A percentile compares a stretch with the other conserved stretches of the same genome.
phyloP scores from a whole-genome alignment of 257 asterid species.

The Ophiorrhiza pumila region DNA sequence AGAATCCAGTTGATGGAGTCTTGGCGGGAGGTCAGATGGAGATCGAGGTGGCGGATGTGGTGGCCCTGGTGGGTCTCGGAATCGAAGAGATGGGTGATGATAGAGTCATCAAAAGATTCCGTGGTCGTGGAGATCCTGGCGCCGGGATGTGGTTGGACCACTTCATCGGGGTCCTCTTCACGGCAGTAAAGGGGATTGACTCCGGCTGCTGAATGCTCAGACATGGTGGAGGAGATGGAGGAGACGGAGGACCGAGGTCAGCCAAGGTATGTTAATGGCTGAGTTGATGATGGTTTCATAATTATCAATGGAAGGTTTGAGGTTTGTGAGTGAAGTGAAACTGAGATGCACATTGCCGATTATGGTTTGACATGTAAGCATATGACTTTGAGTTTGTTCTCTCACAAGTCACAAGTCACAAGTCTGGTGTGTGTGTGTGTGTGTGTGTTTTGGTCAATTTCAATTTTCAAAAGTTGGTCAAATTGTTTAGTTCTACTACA shows the following conservation, averaged over 20 bases:
- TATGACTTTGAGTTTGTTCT: slow-evolving; percentile 18
- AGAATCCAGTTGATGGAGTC: slow-evolving; percentile 54
- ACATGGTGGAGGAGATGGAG: slow-evolving; percentile 27
- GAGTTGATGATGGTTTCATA: slow-evolving; percentile 20
- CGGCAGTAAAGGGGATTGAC: slow-evolving; percentile 5
- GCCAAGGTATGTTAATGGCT: slow-evolving; percentile 19
- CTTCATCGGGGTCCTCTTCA: slow-evolving; percentile 20
- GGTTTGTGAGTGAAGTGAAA: background rate
- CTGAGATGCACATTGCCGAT: slow-evolving; percentile 35
- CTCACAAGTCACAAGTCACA: too few species aligned
- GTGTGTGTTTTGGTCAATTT: slow-evolving; percentile 10
- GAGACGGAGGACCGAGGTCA: background rate
- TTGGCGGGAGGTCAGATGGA: slow-evolving; percentile 39
- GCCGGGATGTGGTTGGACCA: slow-evolving; percentile 1
- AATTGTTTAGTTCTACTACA: too few species aligned
- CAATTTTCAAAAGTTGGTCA: too few species aligned
- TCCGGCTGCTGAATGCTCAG: slow-evolving; percentile 19
- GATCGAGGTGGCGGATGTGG: slow-evolving; percentile 35
- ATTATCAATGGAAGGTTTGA: background rate
- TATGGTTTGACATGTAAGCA: slow-evolving; percentile 28
- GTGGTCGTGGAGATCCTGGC: slow-evolving; percentile 4
- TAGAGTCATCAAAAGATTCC: slow-evolving; percentile 7
- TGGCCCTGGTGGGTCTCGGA: slow-evolving; percentile 37
- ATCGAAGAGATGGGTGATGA: slow-evolving; percentile 32
- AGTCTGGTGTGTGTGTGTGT: too few species aligned